Base-by-base conservation (phyloP, 2,329 filamentous ascomycete species). In the Aspergillus sp. region DNA sequence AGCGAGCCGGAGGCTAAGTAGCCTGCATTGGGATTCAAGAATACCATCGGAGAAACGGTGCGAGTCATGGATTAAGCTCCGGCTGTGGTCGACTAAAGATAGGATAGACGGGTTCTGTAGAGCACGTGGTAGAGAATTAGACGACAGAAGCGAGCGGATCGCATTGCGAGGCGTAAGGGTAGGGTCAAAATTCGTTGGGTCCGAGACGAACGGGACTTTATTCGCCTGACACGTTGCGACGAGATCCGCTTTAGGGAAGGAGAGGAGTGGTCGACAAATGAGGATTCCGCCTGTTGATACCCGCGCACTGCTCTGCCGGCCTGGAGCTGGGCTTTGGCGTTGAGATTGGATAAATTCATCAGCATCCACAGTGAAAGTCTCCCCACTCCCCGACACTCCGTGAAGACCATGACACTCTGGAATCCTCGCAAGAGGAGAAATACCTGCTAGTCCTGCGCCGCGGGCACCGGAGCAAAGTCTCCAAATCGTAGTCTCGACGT, bases 401-500 rank as follows among this genome's bases (percentile, higher is more conserved):
- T 91, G 85, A 2, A 96, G 72, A 31, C 89, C 89, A 66, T 88
- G 81, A 66, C 90, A 96, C 72, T 96, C 92, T 1, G 93, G 93
- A n/a, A 97, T 91, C 45, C 84, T 83, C 27, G 83, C 80, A 17
- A 83, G 79, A 3, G 78, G 66, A 9, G 80, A 82, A 66, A 96
- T 95, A 3, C 90, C 91, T 15, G 81, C 78, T 31, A 96, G 77
- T 0, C 90, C 92, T n/a, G 82, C 78, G n/a, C 84, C 84, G 2
- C 83, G 78, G 66, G 91, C 89, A 0, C 88, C 86, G 3, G 80
- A 79, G 8, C 88, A 74, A 37, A 98, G 74, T 43, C 95, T 84
- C 86, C 92, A 90, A 49, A 98, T 75, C 4, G 96, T 82, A 0
- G 93, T 97, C 76, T 99, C 95, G 56, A 92, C 89, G 69, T 95